Evolutionary conservation across 2,329 filamentous ascomycete species (phyloP), one percentile per base, ranked within the genome.

Genomic region (Aspergillus cejpii): DNA sequence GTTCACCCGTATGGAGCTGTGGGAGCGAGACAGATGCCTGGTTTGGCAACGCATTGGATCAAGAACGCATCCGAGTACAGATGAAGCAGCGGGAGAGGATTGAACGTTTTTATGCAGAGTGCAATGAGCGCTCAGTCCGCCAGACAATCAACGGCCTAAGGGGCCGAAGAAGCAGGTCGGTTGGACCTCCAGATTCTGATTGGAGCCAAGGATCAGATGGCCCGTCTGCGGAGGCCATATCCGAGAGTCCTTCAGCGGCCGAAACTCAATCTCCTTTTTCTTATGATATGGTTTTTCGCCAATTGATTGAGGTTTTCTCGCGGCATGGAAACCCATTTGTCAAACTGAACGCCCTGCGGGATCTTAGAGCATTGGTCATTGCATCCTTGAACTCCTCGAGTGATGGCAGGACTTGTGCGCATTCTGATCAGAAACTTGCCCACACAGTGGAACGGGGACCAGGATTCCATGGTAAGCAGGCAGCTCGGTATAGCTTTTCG

Each of bases 11-110:
- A 1, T 92, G 94, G 65, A 81, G 83, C n/a, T 80, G 79, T 40
- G 92, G 92, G 2, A 94, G 89, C 33, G 92, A 98, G 69, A 97
- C 91, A 0, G 92, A 97, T 63, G 75, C 75, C 2, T 96, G 91
- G 85, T 92, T 96, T 54, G 66, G 57, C 52, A 75, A 71, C 45
- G 68, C 71, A 5, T 55, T 73, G 7, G 77, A 78, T 69, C 74
- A 57, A 68, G 73, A 53, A 67, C 74, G 65, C 7, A 62, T 71
- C 27, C 59, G 62, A 23, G 38, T 54, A 12, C 65, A 70, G 37
- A 69, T 70, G 65, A 59, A 61, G 34, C 68, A 63, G 43, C 60
- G 64, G 4, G 61, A 66, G 37, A 57, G 60, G 21, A 60, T 68
- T 7, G 63, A 68, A 29, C 62, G 56, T 36, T 69, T 70, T 48